These are phyloP conservation scores for Annulohypoxylon truncatum DNA, from an alignment of 2,329 filamentous ascomycete species.

Conservation along the genomic window DNA sequence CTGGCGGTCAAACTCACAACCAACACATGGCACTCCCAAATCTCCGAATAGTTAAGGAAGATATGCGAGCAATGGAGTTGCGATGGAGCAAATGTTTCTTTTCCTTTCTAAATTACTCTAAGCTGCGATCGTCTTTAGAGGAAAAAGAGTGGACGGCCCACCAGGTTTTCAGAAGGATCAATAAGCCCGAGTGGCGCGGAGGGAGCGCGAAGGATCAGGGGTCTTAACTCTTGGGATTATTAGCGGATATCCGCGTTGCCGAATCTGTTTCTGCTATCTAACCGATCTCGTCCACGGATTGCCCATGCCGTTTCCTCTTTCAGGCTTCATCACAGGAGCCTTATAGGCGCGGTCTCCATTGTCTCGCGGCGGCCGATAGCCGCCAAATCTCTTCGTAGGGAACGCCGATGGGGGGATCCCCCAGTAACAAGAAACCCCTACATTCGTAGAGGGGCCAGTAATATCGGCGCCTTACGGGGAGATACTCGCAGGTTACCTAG, in stretches of 20 bases:
- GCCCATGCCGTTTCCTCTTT: neutral
- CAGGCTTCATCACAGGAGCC: neutral
- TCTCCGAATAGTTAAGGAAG: neutral
- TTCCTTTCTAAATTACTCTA: neutral
- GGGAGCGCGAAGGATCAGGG: conserved; percentile 20
- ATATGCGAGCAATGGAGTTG: neutral
- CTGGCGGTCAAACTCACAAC: neutral
- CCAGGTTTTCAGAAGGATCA: conserved; percentile 26
- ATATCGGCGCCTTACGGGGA: neutral
- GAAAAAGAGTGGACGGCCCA: neutral
- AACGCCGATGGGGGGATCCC: neutral
- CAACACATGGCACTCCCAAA: neutral
- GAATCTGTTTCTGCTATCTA: neutral
- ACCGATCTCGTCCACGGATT: neutral
- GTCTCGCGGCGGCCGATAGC: neutral
- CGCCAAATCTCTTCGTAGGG: neutral
- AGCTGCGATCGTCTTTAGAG: neutral
- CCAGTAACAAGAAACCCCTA: neutral
- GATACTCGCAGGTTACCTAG: neutral
- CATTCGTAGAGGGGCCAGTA: neutral
- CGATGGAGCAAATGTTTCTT: neutral
- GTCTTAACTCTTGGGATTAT: conserved; percentile 7
- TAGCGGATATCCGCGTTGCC: conserved; percentile 7
- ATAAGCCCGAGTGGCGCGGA: conserved; percentile 29
- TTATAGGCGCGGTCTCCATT: conserved; percentile 1